phyloP scores from a whole-genome alignment of 768 basidiomycete genomes.

The Agaricus sinodeliciosus region DNA sequence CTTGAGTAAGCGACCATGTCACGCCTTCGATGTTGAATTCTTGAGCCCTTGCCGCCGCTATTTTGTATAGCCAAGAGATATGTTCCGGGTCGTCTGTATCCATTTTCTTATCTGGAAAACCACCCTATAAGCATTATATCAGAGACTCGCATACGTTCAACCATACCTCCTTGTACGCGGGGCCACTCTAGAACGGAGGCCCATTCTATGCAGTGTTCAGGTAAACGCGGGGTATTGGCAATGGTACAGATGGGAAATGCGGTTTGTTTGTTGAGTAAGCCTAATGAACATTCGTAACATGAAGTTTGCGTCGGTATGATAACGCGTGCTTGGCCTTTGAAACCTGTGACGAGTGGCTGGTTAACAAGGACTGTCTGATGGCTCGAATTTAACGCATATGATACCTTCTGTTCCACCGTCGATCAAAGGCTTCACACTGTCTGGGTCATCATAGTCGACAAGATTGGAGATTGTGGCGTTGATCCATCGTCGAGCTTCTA shows the following conservation, averaged over 20 bases:
- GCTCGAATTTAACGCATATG: background rate
- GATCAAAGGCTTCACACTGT: conserved; percentile 92
- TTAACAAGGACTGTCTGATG: background rate
- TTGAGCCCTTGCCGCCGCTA: conserved; percentile 76
- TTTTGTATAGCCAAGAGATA: conserved; percentile 86
- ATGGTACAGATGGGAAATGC: conserved; percentile 98
- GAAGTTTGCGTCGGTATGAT: conserved; percentile 93
- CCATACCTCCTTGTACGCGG: conserved; percentile 76
- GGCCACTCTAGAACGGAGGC: conserved; percentile 99
- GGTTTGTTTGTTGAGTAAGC: conserved; percentile 97
- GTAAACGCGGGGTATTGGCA: conserved; percentile 95
- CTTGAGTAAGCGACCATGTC: conserved; percentile 95
- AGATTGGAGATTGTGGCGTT: conserved; percentile 95
- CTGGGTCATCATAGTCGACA: conserved; percentile 88
- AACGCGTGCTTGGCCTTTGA: conserved; percentile 97
- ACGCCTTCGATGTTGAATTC: conserved; percentile 98
- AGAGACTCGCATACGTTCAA: background rate
- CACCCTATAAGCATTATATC: background rate
- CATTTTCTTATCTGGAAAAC: conserved; percentile 75
- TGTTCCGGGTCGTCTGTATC: conserved; percentile 98
- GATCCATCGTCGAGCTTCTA: conserved; percentile 97
- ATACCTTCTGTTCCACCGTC: conserved; percentile 98
- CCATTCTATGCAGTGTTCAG: conserved; percentile 99
- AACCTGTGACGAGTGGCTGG: conserved; percentile 47
- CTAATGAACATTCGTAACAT: conserved; percentile 97